These are phyloP conservation scores for Neurospora intermedia DNA, from an alignment of 495 filamentous ascomycete genomes.

Conservation along the genomic window DNA sequence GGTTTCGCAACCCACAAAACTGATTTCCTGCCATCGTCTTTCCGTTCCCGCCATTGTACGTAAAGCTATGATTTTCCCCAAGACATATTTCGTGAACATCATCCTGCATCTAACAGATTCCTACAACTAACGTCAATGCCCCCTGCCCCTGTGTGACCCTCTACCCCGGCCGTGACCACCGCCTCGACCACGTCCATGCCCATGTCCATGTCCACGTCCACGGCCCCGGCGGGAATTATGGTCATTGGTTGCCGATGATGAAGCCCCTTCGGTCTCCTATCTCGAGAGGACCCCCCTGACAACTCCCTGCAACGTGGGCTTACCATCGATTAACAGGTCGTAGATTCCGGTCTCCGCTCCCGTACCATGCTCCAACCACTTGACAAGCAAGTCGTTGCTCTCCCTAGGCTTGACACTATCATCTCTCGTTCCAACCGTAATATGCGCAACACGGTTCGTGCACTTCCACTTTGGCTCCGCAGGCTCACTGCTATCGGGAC, in stretches of 20 bases:
- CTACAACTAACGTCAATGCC: neutral
- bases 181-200: neutral
- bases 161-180: neutral
- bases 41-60: neutral
- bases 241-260: neutral
- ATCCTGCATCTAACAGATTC: neutral
- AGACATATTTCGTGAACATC: neutral
- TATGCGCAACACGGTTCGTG: slow-evolving; percentile 69
- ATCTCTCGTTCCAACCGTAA: slow-evolving; percentile 75
- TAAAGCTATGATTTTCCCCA: neutral
- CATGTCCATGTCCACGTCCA: neutral
- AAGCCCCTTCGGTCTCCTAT: slow-evolving; percentile 16
- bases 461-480: slow-evolving; percentile 45
- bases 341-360: slow-evolving; percentile 34
- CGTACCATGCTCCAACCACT: slow-evolving; percentile 49
- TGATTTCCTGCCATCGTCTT: neutral
- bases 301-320: slow-evolving; percentile 27
- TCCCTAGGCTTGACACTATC: slow-evolving; percentile 77
- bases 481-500: slow-evolving; percentile 23
- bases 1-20: neutral
- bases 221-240: neutral
- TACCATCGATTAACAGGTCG: slow-evolving; percentile 38
- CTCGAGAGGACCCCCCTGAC: slow-evolving; percentile 35
- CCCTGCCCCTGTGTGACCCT: neutral
- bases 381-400: slow-evolving; percentile 70